Percentiles rank a stretch among this genome's conserved stretches.
These are phyloP conservation scores for Cyclotella baltica DNA, from an alignment of 108 stramenopile species.

Conservation along the genomic window DNA sequence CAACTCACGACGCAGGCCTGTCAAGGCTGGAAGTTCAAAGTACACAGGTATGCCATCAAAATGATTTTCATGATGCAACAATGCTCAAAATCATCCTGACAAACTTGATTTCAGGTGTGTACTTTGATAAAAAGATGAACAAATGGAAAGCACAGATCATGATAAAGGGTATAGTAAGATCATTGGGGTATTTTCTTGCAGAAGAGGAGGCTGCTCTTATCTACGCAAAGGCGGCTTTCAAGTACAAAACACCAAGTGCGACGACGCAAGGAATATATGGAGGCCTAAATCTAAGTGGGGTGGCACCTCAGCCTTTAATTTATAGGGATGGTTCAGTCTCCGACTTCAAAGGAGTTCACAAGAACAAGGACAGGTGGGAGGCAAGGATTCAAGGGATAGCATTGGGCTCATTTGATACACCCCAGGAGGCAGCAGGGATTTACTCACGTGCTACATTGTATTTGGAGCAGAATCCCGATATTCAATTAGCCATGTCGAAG, in stretches of 20 bases:
- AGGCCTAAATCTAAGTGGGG: neutral
- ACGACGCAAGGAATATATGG: neutral
- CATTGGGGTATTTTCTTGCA: neutral
- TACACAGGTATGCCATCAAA: too few relatives aligned
- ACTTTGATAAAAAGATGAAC: too few relatives aligned
- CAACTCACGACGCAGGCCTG: too few relatives aligned
- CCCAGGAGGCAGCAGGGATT: constrained; percentile 20
- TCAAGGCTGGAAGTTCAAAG: too few relatives aligned
- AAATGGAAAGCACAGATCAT: too few relatives aligned
- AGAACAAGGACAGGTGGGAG: constrained; percentile 24
- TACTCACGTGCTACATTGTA: constrained; percentile 21
- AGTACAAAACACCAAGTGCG: constrained; percentile 21
- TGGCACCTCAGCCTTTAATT: neutral
- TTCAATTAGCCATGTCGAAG: neutral
- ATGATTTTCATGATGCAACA: too few relatives aligned
- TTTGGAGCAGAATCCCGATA: constrained; percentile 2
- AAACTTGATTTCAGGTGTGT: too few relatives aligned
- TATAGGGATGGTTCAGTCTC: neutral
- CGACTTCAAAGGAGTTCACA: constrained; percentile 20
- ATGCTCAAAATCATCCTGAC: too few relatives aligned
- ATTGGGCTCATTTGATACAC: constrained; percentile 30
- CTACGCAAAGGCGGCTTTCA: constrained; percentile 35
- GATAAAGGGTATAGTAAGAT: too few relatives aligned
- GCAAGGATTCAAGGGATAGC: constrained; percentile 12
- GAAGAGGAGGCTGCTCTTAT: constrained; percentile 25